Conservation (phyloP, 352 stramenopile species). For the Phytophthora syringae region DNA sequence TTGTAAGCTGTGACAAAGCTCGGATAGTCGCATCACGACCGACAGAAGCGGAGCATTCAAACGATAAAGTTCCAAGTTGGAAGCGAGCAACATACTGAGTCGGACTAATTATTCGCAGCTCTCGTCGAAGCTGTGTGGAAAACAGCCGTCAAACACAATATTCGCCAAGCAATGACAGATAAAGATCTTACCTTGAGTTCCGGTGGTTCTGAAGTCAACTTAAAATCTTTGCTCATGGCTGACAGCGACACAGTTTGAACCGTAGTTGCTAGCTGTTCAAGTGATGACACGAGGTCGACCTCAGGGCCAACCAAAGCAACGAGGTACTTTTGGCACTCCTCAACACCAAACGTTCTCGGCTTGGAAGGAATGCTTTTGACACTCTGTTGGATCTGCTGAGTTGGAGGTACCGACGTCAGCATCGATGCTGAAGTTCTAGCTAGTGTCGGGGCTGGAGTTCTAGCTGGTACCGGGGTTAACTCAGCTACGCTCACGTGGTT, state of each 20-base stretch:
- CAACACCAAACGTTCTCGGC: constrained; percentile 24
- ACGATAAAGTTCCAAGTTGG: constrained; percentile 55
- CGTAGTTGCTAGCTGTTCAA: constrained; percentile 49
- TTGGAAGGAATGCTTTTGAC: constrained; percentile 10
- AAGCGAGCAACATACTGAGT: constrained; percentile 36
- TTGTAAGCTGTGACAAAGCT: constrained; percentile 47
- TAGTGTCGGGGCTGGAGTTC: constrained; percentile 1
- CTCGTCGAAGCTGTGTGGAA: constrained; percentile 54
- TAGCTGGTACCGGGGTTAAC: not conserved
- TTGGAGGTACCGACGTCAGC: not conserved
- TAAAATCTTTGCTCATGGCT: constrained; percentile 71
- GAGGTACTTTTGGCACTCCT: constrained; percentile 56
- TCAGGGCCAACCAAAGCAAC: constrained; percentile 57
- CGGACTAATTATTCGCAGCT: constrained; percentile 29
- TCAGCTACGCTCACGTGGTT: not conserved
- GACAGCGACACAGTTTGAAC: constrained; percentile 47
- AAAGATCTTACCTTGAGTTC: constrained; percentile 54
- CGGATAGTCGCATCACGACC: constrained; percentile 62
- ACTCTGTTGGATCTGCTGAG: constrained; percentile 11
- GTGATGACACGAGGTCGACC: constrained; percentile 62
- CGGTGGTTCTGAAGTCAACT: constrained; percentile 44
- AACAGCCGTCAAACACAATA: constrained; percentile 15
- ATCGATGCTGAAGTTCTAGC: not conserved
- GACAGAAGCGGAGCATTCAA: constrained; percentile 28
- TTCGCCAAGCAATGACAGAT: not conserved